Percentiles rank a stretch among this genome's conserved stretches.
These are phyloP conservation scores for Geranomyces michiganensis DNA, from an alignment of 192 early-diverging fungal genomes.

Conservation along the genomic window DNA sequence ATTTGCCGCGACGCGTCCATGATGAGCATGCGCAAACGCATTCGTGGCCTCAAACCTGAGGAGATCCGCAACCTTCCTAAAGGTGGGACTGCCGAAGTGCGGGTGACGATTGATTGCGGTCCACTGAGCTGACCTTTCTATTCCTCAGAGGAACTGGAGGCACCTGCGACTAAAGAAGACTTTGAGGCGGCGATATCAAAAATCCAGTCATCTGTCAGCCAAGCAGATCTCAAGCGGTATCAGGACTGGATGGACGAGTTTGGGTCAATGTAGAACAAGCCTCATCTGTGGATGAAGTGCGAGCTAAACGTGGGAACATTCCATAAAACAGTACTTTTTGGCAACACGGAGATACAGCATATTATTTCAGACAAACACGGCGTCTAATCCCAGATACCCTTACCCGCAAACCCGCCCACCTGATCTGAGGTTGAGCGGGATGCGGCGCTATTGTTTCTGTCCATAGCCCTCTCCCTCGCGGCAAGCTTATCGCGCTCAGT, in stretches of 20 bases:
- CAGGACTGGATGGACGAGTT: slow-evolving; percentile 69
- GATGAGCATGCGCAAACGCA: slow-evolving; percentile 63
- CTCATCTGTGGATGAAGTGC: too few species aligned
- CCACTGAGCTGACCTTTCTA: not conserved
- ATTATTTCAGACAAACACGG: too few species aligned
- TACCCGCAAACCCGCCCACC: too few species aligned
- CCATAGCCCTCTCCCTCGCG: slow-evolving; percentile 10
- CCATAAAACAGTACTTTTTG: too few species aligned
- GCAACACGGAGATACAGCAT: too few species aligned
- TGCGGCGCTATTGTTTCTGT: not conserved
- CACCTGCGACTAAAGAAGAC: slow-evolving; percentile 54
- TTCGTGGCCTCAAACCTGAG: slow-evolving; percentile 56
- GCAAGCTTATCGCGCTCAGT: slow-evolving; percentile 15
- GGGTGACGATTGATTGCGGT: not conserved
- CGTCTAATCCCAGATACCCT: too few species aligned
- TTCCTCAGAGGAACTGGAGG: slow-evolving; percentile 58
- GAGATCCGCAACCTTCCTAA: slow-evolving; percentile 58
- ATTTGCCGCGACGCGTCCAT: slow-evolving; percentile 60
- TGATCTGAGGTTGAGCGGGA: too few species aligned
- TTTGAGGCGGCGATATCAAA: slow-evolving; percentile 55
- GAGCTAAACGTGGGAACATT: too few species aligned
- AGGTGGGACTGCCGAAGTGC: slow-evolving; percentile 35
- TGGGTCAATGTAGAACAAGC: slow-evolving; percentile 28
- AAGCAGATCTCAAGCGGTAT: slow-evolving; percentile 61
- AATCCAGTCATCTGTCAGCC: slow-evolving; percentile 59